phyloP scores from a whole-genome alignment of 352 stramenopile species.

The Phytopythium oedochilum region DNA sequence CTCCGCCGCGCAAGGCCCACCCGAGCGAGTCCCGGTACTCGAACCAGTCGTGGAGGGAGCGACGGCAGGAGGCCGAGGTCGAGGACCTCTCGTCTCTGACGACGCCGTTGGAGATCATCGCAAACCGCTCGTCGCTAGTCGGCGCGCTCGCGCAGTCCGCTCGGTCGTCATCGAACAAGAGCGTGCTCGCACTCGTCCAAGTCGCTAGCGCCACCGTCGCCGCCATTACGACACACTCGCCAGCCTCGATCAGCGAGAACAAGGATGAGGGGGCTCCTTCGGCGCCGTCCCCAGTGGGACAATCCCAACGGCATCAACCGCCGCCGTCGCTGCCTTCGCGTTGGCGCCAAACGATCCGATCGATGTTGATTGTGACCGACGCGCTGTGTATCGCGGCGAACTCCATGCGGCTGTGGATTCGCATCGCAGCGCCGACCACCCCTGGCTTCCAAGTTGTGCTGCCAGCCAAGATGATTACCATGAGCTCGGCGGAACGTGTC shows the following conservation, averaged over 20 bases:
- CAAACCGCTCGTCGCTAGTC: background rate
- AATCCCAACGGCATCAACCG: background rate
- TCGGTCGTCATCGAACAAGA: background rate
- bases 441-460: background rate
- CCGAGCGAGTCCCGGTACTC: conserved; percentile 30
- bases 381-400: background rate
- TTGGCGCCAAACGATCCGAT: background rate
- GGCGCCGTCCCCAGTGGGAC: background rate
- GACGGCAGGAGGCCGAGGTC: conserved; percentile 12
- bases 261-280: background rate
- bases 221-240: background rate
- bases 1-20: conserved; percentile 14
- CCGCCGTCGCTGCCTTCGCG: background rate
- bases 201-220: conserved; percentile 2
- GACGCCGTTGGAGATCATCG: conserved; percentile 2
- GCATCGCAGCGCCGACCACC: background rate
- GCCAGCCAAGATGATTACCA: background rate
- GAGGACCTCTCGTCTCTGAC: conserved; percentile 5
- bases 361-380: background rate
- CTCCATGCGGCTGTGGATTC: background rate
- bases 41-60: conserved; percentile 21
- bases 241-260: background rate
- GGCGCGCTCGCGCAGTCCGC: conserved; percentile 1
- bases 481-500: background rate
- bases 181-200: conserved; percentile 1